Evolutionary conservation across 108 stramenopile genomes (phyloP).

Genomic region (Nitzschia putrida): DNA sequence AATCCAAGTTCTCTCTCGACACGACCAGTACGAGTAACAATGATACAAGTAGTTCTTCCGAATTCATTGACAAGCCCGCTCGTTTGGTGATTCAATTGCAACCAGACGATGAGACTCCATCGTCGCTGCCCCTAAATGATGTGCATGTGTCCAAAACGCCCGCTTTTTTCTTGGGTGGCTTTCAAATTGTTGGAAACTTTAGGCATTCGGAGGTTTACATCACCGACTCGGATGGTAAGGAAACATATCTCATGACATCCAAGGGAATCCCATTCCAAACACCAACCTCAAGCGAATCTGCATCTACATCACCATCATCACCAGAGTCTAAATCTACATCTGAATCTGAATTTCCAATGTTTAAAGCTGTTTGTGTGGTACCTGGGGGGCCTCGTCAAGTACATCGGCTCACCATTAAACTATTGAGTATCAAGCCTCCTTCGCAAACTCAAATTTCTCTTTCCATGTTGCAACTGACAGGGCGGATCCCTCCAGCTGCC

Average conservation of each 20-base stretch:
- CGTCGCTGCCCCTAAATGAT: too few species aligned
- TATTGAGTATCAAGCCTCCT: slow-evolving; percentile 3
- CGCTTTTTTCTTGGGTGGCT: slow-evolving; percentile 41
- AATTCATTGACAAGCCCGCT: slow-evolving; percentile 25
- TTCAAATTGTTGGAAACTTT: slow-evolving; percentile 39
- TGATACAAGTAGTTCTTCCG: neutral
- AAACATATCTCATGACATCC: slow-evolving; percentile 38
- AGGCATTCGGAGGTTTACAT: slow-evolving; percentile 34
- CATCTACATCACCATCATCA: too few species aligned
- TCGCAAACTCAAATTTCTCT: slow-evolving; percentile 2
- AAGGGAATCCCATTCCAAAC: slow-evolving; percentile 36
- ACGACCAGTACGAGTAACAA: neutral
- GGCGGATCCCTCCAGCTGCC: slow-evolving; percentile 4
- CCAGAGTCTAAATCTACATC: neutral
- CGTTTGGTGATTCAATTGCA: slow-evolving; percentile 13
- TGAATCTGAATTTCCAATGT: neutral
- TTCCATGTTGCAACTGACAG: slow-evolving; percentile 31
- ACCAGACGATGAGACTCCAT: slow-evolving; percentile 4
- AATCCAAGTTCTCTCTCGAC: slow-evolving; percentile 30
- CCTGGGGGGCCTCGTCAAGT: slow-evolving; percentile 44
- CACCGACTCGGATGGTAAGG: slow-evolving; percentile 31
- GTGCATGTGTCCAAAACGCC: neutral
- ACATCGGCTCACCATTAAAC: slow-evolving; percentile 18
- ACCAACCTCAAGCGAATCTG: neutral
- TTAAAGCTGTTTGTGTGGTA: slow-evolving; percentile 42